phyloP scores from a whole-genome alignment of 1,139 yeast genomes.

The Pichia inconspicua region DNA sequence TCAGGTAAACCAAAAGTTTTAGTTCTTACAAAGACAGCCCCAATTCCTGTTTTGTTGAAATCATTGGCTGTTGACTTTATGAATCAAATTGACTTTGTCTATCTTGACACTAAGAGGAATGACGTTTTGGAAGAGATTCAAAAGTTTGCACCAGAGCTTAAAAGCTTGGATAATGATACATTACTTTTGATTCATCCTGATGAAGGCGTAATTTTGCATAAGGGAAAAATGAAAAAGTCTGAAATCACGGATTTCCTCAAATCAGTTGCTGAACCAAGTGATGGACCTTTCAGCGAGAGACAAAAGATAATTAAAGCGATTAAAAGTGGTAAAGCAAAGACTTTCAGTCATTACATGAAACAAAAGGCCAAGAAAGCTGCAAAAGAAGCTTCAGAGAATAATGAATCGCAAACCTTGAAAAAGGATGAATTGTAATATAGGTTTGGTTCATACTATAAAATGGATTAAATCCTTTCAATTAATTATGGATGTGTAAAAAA shows the following conservation, averaged over 20 bases:
- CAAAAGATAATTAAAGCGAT: conserved; percentile 18
- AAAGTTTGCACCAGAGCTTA: conserved; percentile 9
- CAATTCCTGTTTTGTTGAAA: conserved; percentile 57
- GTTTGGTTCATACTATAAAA: too few species aligned
- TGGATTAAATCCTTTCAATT: too few species aligned
- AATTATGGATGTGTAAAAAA: too few species aligned
- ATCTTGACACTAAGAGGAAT: conserved; percentile 22
- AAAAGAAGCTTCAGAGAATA: conserved; percentile 1
- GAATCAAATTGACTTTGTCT: conserved; percentile 37
- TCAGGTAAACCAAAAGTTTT: conserved; percentile 34
- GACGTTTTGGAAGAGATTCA: conserved; percentile 1
- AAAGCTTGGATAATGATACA: conserved; percentile 9
- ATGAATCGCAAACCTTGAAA: not conserved
- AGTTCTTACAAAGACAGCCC: conserved; percentile 37
- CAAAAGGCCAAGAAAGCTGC: conserved; percentile 3
- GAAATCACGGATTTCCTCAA: conserved; percentile 18
- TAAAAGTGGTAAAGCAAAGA: conserved; percentile 19
- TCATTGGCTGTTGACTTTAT: conserved; percentile 72
- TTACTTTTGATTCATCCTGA: conserved; percentile 16
- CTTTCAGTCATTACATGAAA: conserved; percentile 17
- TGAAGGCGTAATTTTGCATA: conserved; percentile 10
- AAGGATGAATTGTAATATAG: not conserved
- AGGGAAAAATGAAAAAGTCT: conserved; percentile 16
- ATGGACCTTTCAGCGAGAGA: conserved; percentile 23
- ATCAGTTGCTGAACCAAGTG: conserved; percentile 18